A percentile compares a stretch with the other conserved stretches of the same genome.
phyloP scores from a whole-genome alignment of 345 rosid species.

The Rhizophora mangle region DNA sequence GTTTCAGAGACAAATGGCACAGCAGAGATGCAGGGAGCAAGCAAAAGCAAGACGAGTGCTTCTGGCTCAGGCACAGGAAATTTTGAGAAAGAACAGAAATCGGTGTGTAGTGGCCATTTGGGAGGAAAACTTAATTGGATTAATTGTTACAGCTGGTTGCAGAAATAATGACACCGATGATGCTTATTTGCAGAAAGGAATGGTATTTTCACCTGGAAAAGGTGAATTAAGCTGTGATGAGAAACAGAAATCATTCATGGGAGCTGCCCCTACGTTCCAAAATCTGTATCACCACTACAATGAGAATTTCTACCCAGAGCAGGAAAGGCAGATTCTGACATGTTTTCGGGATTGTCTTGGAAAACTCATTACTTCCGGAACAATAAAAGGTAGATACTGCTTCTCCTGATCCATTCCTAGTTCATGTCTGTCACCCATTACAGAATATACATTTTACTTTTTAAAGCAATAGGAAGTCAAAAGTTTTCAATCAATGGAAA shows the following conservation, averaged over 20 bases:
- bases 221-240: constrained; percentile 46
- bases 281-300: neutral
- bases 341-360: constrained; percentile 37
- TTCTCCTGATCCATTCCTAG: neutral
- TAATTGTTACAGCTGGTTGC: constrained; percentile 22
- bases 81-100: constrained; percentile 11
- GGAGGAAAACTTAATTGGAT: constrained; percentile 8
- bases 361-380: constrained; percentile 25
- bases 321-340: constrained; percentile 42
- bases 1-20: constrained; percentile 13
- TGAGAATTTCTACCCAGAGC: constrained; percentile 20
- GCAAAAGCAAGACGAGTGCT: constrained; percentile 16
- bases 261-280: constrained; percentile 15
- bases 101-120: constrained; percentile 7
- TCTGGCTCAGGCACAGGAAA: constrained; percentile 6
- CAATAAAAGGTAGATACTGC: constrained; percentile 29
- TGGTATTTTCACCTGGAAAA: constrained; percentile 39
- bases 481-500: too few species aligned
- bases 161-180: constrained; percentile 1
- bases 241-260: constrained; percentile 24
- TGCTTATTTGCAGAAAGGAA: constrained; percentile 11
- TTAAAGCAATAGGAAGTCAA: too few species aligned
- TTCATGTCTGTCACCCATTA: too few species aligned
- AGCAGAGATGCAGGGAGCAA: constrained; percentile 10
- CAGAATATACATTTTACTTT: too few species aligned